Percentiles rank a stretch among this genome's conserved stretches.
phyloP scores from a whole-genome alignment of 352 stramenopile species.

The Globisporangium spinosum region DNA sequence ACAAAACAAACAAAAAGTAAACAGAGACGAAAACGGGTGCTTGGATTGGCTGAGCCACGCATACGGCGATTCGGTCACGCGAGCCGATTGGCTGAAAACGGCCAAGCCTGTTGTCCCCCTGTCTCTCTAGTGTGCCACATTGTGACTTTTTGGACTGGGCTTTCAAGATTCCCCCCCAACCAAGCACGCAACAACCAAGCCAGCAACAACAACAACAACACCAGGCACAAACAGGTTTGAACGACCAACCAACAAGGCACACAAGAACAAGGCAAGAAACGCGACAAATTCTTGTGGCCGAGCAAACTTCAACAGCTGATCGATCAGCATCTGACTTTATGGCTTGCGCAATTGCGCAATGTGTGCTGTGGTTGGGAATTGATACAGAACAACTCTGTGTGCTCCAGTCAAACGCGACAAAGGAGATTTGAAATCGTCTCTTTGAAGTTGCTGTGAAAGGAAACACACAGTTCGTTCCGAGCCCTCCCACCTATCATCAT shows the following conservation, averaged over 20 bases:
- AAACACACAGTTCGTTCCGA: constrained; percentile 7
- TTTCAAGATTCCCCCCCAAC: neutral
- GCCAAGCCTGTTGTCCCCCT: neutral
- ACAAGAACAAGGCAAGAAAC: neutral
- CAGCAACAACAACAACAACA: neutral
- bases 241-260: neutral
- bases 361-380: neutral
- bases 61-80: neutral
- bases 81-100: neutral
- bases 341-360: neutral
- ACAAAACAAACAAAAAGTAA: neutral
- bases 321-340: neutral
- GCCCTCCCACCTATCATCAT: neutral
- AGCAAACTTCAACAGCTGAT: constrained; percentile 1
- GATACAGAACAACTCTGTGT: neutral
- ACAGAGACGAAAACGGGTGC: neutral
- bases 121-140: neutral
- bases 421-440: constrained; percentile 1
- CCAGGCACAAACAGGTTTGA: neutral
- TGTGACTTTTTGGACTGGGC: neutral
- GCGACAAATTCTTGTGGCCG: constrained; percentile 9
- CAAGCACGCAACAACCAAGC: neutral
- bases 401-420: neutral
- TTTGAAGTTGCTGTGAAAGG: constrained; percentile 4
- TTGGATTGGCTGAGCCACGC: constrained; percentile 7